Percentiles rank a stretch among this genome's conserved stretches.
Conservation (phyloP, 345 rosid genomes). For the Rhodomyrtus tomentosa region DNA sequence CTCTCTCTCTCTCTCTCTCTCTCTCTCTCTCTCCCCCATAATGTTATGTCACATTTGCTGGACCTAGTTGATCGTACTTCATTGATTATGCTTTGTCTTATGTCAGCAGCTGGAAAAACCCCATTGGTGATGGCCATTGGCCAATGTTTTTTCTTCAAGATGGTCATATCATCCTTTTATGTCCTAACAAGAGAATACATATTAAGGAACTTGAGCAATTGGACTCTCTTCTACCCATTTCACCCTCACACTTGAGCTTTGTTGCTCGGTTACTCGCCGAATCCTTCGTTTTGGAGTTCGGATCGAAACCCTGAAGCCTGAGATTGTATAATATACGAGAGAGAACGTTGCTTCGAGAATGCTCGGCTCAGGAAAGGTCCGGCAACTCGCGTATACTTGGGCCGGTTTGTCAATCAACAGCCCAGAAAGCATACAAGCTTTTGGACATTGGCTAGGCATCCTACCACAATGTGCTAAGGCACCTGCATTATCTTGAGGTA, state of each 20-base stretch:
- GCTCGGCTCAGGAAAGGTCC: not conserved
- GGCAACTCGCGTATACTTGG: not conserved
- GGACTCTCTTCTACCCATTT: not conserved
- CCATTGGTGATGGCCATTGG: not conserved
- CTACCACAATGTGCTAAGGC: not conserved
- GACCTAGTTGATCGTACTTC: not conserved
- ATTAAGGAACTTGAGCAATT: not conserved
- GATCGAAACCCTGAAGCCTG: not conserved
- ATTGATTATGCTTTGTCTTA: not conserved
- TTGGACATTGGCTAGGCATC: not conserved
- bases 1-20: not conserved
- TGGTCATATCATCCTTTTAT: not conserved
- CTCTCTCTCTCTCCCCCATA: no score
- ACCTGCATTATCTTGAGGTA: no score
- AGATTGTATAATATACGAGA: not conserved
- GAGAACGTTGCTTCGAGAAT: not conserved
- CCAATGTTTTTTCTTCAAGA: not conserved
- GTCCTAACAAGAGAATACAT: not conserved
- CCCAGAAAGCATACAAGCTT: not conserved
- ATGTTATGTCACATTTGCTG: not conserved
- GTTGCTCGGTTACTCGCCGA: not conserved
- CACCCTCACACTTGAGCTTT: not conserved
- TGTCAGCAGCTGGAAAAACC: not conserved
- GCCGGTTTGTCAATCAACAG: not conserved
- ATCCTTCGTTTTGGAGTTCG: not conserved